These are phyloP conservation scores for Diaporthe longicolla DNA, from an alignment of 2,329 filamentous ascomycete genomes.

Conservation along the genomic window DNA sequence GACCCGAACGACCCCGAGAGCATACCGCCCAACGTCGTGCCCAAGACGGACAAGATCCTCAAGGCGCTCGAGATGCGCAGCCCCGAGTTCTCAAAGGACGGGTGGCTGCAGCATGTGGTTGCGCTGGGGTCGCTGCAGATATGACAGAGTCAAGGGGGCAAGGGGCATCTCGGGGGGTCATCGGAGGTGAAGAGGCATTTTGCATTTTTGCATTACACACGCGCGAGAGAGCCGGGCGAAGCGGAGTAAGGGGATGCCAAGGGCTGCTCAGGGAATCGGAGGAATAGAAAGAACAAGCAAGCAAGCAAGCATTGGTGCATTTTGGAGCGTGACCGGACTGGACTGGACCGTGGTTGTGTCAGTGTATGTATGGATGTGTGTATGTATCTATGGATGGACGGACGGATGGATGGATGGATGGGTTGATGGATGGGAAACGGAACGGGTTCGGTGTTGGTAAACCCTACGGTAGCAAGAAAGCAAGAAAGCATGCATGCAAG, in stretches of 20 bases:
- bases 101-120: constrained; percentile 77
- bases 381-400: too few species aligned
- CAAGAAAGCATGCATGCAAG: too few species aligned
- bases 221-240: background rate
- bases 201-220: constrained; percentile 1
- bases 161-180: too few species aligned
- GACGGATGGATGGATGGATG: too few species aligned
- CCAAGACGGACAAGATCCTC: constrained; percentile 76
- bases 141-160: background rate
- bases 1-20: constrained; percentile 66
- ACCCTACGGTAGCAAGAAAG: too few species aligned
- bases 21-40: constrained; percentile 74
- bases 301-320: background rate
- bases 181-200: background rate
- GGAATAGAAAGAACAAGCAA: background rate
- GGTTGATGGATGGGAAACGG: too few species aligned
- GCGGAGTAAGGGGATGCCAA: too few species aligned
- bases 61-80: constrained; percentile 76
- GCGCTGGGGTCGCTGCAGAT: constrained; percentile 67
- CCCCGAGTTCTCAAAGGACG: constrained; percentile 73
- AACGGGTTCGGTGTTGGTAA: too few species aligned
- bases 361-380: too few species aligned
- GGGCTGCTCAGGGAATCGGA: too few species aligned
- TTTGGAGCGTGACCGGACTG: background rate
- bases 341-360: background rate